Evolutionary conservation across 2,329 filamentous ascomycete species (phyloP).

Genomic region (Colletotrichum somersetense): DNA sequence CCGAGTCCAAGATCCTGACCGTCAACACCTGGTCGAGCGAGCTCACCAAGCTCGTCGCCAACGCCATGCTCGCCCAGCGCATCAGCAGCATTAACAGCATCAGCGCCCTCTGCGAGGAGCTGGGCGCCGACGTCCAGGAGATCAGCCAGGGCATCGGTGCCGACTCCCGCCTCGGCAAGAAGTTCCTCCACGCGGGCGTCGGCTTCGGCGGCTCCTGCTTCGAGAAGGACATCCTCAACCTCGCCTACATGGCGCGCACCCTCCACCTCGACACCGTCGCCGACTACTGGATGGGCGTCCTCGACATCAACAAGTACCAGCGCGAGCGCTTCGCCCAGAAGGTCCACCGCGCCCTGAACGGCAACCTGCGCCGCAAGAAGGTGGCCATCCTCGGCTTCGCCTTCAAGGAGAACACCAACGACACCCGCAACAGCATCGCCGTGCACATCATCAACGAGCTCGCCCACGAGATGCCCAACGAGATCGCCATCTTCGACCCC

Average conservation of each 20-base stretch:
- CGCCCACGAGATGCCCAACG: slow-evolving; percentile 71
- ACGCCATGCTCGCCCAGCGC: slow-evolving; percentile 83
- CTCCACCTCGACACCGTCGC: slow-evolving; percentile 78
- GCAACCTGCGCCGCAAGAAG: slow-evolving; percentile 78
- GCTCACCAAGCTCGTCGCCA: slow-evolving; percentile 82
- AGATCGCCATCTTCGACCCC: slow-evolving; percentile 78
- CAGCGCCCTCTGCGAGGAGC: slow-evolving; percentile 82
- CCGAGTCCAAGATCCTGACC: slow-evolving; percentile 74
- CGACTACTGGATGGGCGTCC: slow-evolving; percentile 80
- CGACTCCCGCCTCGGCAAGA: slow-evolving; percentile 78
- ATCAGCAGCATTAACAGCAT: slow-evolving; percentile 86
- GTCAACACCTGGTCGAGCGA: slow-evolving; percentile 84
- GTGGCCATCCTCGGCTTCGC: slow-evolving; percentile 80
- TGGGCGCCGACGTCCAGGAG: slow-evolving; percentile 81
- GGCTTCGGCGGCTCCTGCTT: slow-evolving; percentile 88
- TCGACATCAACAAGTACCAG: slow-evolving; percentile 83
- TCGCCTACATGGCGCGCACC: slow-evolving; percentile 80
- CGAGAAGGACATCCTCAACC: slow-evolving; percentile 81
- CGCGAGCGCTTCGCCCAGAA: slow-evolving; percentile 75
- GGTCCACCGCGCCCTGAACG: slow-evolving; percentile 76
- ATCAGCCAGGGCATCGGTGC: slow-evolving; percentile 76
- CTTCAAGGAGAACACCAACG: slow-evolving; percentile 84
- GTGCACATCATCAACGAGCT: slow-evolving; percentile 76
- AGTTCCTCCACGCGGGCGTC: slow-evolving; percentile 80
- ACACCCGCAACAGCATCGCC: slow-evolving; percentile 79